Percentiles rank a stretch among this genome's conserved stretches.
Evolutionary conservation across 306 rosid genomes (phyloP).

Genomic region (Hippophae gyantsensis): DNA sequence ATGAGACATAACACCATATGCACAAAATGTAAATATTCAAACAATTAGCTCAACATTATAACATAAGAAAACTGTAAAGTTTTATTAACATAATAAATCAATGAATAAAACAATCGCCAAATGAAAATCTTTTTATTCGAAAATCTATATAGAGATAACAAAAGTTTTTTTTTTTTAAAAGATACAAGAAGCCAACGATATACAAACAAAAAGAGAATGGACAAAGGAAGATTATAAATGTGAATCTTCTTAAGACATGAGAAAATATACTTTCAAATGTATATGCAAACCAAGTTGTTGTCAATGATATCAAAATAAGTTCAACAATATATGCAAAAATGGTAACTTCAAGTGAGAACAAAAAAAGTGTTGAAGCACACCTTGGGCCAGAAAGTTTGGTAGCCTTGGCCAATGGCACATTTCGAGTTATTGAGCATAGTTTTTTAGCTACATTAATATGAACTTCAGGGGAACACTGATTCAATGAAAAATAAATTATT

Average conservation of each 20-base stretch:
- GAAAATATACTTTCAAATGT: conserved; percentile 62
- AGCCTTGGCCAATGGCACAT: conserved; percentile 80
- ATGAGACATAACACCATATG: neutral
- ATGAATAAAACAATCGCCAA: no score
- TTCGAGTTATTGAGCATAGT: conserved; percentile 73
- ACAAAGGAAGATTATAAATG: conserved; percentile 70
- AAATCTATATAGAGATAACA: neutral
- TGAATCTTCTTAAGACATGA: conserved; percentile 84
- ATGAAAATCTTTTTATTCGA: no score
- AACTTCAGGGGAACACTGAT: conserved; percentile 88
- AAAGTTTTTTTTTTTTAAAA: neutral
- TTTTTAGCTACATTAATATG: conserved; percentile 93
- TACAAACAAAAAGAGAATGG: conserved; percentile 81
- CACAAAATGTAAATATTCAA: neutral
- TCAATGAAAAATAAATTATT: conserved; percentile 8
- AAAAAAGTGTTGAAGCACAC: conserved; percentile 33
- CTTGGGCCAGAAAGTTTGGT: conserved; percentile 86
- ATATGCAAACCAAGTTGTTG: conserved; percentile 40
- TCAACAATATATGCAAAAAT: neutral
- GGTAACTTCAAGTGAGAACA: neutral
- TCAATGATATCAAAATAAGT: conserved; percentile 13
- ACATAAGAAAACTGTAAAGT: no score
- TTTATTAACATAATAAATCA: no score
- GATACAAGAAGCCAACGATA: conserved; percentile 41
- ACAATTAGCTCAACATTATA: no score